Percentiles rank a stretch among this genome's conserved stretches.
Conservation (phyloP, 2,329 filamentous ascomycete genomes). For the Coniella vitis region DNA sequence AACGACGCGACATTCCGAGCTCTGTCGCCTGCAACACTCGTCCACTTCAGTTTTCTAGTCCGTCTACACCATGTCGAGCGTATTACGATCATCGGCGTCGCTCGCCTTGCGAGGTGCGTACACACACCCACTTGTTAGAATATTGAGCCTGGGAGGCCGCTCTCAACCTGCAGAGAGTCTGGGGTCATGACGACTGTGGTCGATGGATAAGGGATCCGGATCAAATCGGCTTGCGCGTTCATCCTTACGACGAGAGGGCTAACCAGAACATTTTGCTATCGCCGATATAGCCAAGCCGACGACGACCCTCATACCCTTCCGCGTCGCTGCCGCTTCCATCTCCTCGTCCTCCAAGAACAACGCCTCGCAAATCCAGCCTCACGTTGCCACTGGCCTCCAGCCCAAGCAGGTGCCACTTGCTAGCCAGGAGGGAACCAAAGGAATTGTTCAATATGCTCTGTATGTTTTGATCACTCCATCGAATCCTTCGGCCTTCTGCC, state of each 20-base stretch:
- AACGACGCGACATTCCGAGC: neutral
- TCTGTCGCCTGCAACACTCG: neutral
- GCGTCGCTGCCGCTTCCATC: conserved; percentile 56
- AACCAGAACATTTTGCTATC: conserved; percentile 16
- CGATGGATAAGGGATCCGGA: too few relatives aligned
- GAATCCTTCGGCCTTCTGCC: too few relatives aligned
- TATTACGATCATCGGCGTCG: conserved; percentile 44
- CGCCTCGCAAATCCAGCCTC: conserved; percentile 41
- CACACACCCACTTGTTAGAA: neutral
- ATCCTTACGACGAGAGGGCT: too few relatives aligned
- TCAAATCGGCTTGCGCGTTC: too few relatives aligned
- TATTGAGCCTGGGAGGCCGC: too few relatives aligned
- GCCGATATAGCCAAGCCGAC: conserved; percentile 55
- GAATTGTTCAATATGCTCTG: conserved; percentile 78
- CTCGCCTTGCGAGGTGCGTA: conserved; percentile 46
- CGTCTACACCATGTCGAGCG: conserved; percentile 38
- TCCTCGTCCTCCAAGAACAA: conserved; percentile 59
- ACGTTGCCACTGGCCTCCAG: conserved; percentile 47
- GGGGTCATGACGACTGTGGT: too few relatives aligned
- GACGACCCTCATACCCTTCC: conserved; percentile 55
- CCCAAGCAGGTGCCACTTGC: conserved; percentile 66
- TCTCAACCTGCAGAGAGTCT: too few relatives aligned
- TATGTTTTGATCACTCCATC: conserved; percentile 42
- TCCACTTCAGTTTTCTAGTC: too few relatives aligned
- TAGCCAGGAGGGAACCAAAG: conserved; percentile 74